Conservation (phyloP, 1,284 basidiomycete genomes). For the Fomes fomentarius region DNA sequence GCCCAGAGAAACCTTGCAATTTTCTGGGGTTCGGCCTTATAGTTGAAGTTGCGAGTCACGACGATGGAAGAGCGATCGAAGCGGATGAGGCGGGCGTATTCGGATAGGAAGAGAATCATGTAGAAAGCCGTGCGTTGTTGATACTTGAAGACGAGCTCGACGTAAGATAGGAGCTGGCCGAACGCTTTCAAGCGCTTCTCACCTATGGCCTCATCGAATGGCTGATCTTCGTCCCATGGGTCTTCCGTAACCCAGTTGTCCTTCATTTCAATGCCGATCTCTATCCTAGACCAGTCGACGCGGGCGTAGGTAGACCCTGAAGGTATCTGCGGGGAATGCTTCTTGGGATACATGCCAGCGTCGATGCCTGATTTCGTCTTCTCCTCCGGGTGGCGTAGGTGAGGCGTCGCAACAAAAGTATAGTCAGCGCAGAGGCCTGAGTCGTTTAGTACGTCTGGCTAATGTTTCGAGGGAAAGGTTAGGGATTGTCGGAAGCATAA, state of each 20-base stretch:
- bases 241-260: neutral
- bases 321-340: too few species aligned
- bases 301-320: too few species aligned
- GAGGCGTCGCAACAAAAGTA: neutral
- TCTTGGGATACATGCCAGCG: too few species aligned
- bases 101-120: slow-evolving; percentile 11
- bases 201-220: neutral
- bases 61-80: slow-evolving; percentile 1
- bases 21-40: neutral
- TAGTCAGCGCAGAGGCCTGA: neutral
- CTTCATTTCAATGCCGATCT: slow-evolving; percentile 11
- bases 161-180: slow-evolving; percentile 9
- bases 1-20: neutral
- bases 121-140: slow-evolving; percentile 9
- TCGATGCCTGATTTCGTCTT: too few species aligned
- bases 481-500: neutral
- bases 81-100: slow-evolving; percentile 2
- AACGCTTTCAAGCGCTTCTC: neutral
- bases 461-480: too few species aligned
- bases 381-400: too few species aligned
- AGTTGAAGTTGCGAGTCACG: neutral
- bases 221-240: too few species aligned
- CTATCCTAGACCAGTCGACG: slow-evolving; percentile 4
- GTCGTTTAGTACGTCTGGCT: neutral
- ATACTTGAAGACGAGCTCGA: slow-evolving; percentile 2